Base-by-base conservation (phyloP, 2,329 filamentous ascomycete genomes). In the Hypomyces rosellus region DNA sequence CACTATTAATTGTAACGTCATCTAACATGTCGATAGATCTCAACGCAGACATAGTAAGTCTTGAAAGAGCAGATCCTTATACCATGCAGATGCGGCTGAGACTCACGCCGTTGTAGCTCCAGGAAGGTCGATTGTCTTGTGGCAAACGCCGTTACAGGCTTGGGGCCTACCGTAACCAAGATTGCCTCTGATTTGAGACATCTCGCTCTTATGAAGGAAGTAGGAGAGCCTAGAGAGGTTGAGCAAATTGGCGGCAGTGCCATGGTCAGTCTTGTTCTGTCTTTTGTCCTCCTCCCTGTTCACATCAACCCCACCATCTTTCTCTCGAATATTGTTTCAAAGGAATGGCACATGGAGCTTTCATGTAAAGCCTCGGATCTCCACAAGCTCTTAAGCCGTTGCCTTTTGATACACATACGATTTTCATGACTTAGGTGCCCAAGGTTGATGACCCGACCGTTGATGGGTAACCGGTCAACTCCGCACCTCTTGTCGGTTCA, bases 91-190 rank as follows among this genome's bases (percentile, higher is more conserved):
- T 41, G 5, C 16, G 9, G 38, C 38, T 12, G 38, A 16, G 38
- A 41, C 20, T 20, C 20, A 20, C 20, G 20, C 20, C 20, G 20
- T 20, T 20, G 5, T 5, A 20, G 20, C 42, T 33, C 86, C 5
- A 80, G 89, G 54, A 92, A 93, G 71, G 84, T 95, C 48, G 90
- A 96, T 63, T 75, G 87, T 38, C 76, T 84, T 49, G 76, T 95
- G 14, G 79, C 84, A 59, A 91, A 92, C 63, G 88, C 86, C 7
- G 73, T 95, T 22, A 77, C 80, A 36, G 88, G 83, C 1, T 83
- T 96, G 44, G 90, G 88, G 33, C 79, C 88, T n/a, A 89, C 88
- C 0, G 87, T 81, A 0, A 61, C 61, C 63, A 80, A 84, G 52
- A 91, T 95, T 53, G 80, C 82, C 38, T 77, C 78, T 45, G 87